Evolutionary conservation across 441 rosid genomes (phyloP), one percentile per base, ranked within the genome.

Genomic region (Gossypium gossypioides): DNA sequence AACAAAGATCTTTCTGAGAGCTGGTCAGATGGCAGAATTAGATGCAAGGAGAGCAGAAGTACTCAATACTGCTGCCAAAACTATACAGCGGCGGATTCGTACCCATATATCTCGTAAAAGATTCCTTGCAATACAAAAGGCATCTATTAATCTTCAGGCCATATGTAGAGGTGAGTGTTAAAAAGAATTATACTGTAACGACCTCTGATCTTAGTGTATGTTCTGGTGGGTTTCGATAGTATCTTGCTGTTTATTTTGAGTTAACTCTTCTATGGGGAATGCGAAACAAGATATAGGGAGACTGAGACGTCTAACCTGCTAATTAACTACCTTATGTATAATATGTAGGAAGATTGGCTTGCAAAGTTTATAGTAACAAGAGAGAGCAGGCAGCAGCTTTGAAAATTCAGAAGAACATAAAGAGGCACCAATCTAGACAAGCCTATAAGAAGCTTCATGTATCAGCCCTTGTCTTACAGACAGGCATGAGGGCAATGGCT

Each of bases 1-100:
- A 82, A 95, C 98, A 25, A 95, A 92, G 86, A 87, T 95, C 68
- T 95, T 95, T 81, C 77, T 95, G 73, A 89, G 99, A 81, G 98
- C 97, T 8, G 99, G 99, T 74, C 99, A 96, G 84, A 96, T 96
- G 98, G 99, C 99, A 72, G 99, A 92, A 82, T 81, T 95, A 69
- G 99, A 95, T 76, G 89, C 97, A 76, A 78, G 88, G 74, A 91
- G 99, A 71, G 79, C 98, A 55, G 92, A 86, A 84, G 89, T 95
- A 9, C 91, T 95, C 75, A 88, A 82, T 74, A 79, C n/a, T 59
- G 99, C 98, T 60, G 99, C 99, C 6, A 92, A 85, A 84, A 84
- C 80, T n/a, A 87, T 95, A 75, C 99, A 95, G 79, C 73, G 96
- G 37, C 89, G 93, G 0, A 72, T 92, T 68, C 79, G 86, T 44